Percentiles rank a stretch among this genome's conserved stretches.
phyloP scores from a whole-genome alignment of 805 yeast genomes.

The Naumovozyma dairenensis region DNA sequence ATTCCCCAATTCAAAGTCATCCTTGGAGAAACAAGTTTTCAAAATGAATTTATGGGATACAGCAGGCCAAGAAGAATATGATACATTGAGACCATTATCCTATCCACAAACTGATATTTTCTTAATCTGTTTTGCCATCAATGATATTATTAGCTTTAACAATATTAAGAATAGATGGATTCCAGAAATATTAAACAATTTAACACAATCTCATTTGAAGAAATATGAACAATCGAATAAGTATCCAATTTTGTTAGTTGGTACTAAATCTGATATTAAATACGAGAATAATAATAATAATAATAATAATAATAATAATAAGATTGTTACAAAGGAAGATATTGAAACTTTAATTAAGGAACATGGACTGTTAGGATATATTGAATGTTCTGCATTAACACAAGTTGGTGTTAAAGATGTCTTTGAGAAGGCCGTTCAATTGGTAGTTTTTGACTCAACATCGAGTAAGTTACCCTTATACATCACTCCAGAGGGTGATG shows the following conservation, averaged over 20 bases:
- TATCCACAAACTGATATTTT: conserved; percentile 87
- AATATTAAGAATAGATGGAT: conserved; percentile 73
- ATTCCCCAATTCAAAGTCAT: background rate
- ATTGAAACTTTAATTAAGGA: conserved; percentile 60
- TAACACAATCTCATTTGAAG: conserved; percentile 40
- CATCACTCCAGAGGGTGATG: no score
- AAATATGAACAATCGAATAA: conserved; percentile 8
- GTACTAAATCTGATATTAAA: conserved; percentile 75
- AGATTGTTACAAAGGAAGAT: conserved; percentile 50
- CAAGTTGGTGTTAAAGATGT: conserved; percentile 77
- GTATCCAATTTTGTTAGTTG: conserved; percentile 53
- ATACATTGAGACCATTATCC: conserved; percentile 73
- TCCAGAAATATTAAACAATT: conserved; percentile 79
- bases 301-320: conserved; percentile 16
- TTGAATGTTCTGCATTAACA: conserved; percentile 86
- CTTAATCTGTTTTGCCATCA: conserved; percentile 73
- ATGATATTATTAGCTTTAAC: conserved; percentile 67
- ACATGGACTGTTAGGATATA: conserved; percentile 58
- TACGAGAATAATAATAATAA: conserved; percentile 63
- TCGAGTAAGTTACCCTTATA: no score
- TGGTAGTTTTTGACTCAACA: conserved; percentile 49
- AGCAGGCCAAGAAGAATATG: conserved; percentile 88
- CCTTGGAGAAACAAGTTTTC: conserved; percentile 42
- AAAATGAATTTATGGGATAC: conserved; percentile 89
- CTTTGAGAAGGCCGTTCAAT: conserved; percentile 68